A percentile compares a stretch with the other conserved stretches of the same genome.
These are phyloP conservation scores for Nakazawaea ernobii DNA, from an alignment of 805 yeast genomes.

Conservation along the genomic window DNA sequence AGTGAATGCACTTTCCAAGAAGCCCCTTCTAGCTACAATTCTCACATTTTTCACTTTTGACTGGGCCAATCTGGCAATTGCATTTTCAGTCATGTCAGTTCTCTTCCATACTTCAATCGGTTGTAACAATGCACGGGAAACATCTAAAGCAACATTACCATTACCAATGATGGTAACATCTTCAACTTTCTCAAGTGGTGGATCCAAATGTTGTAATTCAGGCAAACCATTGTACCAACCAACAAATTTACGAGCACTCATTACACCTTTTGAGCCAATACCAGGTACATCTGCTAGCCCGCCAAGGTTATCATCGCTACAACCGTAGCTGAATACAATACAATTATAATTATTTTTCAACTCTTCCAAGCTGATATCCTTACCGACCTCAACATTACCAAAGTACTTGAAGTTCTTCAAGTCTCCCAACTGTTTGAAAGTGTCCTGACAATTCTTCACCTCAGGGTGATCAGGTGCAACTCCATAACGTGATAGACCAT, in stretches of 20 bases:
- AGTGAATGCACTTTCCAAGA: conserved; percentile 81
- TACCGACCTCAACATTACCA: conserved; percentile 72
- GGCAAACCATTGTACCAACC: conserved; percentile 97
- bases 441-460: conserved; percentile 78
- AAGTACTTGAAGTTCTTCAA: conserved; percentile 42
- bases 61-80: conserved; percentile 44
- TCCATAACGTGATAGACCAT: conserved; percentile 86
- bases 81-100: conserved; percentile 70
- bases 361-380: conserved; percentile 44
- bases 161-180: conserved; percentile 85
- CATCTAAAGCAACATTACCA: conserved; percentile 93
- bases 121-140: conserved; percentile 72
- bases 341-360: conserved; percentile 60
- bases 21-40: conserved; percentile 82
- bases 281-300: conserved; percentile 49
- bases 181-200: conserved; percentile 56
- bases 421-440: conserved; percentile 51
- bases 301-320: conserved; percentile 52
- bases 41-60: conserved; percentile 59
- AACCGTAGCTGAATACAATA: conserved; percentile 79
- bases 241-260: conserved; percentile 80
- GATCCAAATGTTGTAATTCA: conserved; percentile 38
- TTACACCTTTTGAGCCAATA: conserved; percentile 55
- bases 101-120: conserved; percentile 48
- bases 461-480: conserved; percentile 99